Conservation (phyloP, 768 basidiomycete genomes). For the Basidioascus undulatus region DNA sequence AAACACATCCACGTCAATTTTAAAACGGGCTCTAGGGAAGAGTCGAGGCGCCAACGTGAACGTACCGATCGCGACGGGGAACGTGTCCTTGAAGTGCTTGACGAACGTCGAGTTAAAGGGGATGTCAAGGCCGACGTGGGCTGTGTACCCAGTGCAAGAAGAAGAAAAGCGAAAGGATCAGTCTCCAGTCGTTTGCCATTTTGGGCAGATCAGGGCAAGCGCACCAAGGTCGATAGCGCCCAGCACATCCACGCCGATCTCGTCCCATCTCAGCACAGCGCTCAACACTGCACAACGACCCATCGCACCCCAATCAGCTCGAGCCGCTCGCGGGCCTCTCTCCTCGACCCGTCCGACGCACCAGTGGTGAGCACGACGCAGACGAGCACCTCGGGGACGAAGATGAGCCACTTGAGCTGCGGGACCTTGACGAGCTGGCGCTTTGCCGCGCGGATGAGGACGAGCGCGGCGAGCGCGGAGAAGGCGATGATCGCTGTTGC, state of each 20-base stretch:
- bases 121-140: slow-evolving; percentile 43
- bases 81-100: slow-evolving; percentile 48
- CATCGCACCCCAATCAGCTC: no score
- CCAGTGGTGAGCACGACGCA: slow-evolving; percentile 63
- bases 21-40: not conserved
- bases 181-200: slow-evolving; percentile 26
- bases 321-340: no score
- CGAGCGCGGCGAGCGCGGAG: slow-evolving; percentile 37
- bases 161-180: no score
- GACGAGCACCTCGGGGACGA: slow-evolving; percentile 70
- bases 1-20: not conserved
- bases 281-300: slow-evolving; percentile 39
- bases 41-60: not conserved
- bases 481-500: slow-evolving; percentile 54
- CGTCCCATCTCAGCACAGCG: slow-evolving; percentile 44
- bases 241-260: slow-evolving; percentile 56
- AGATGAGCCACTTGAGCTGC: slow-evolving; percentile 36
- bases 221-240: slow-evolving; percentile 55
- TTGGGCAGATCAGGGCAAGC: no score
- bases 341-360: no score
- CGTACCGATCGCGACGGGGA: slow-evolving; percentile 59
- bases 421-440: slow-evolving; percentile 26
- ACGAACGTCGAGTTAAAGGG: slow-evolving; percentile 39
- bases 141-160: no score
- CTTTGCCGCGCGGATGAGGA: slow-evolving; percentile 29